phyloP scores from a whole-genome alignment of 768 basidiomycete species.

The Naganishia friedmannii region DNA sequence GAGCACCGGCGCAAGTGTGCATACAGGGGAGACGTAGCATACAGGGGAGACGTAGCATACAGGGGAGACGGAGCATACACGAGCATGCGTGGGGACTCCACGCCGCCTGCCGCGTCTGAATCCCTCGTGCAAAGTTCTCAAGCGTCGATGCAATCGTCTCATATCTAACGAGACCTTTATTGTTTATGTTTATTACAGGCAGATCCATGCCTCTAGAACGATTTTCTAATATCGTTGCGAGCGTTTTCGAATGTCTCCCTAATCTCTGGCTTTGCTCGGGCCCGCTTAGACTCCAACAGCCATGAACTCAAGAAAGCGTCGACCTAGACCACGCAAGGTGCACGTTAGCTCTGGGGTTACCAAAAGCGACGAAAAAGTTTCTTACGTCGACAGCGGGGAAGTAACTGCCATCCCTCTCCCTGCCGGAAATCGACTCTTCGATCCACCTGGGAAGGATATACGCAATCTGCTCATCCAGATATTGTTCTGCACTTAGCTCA shows the following conservation, averaged over 20 bases:
- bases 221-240: conserved; percentile 9
- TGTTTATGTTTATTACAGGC: neutral
- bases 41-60: no score
- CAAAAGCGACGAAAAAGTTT: neutral
- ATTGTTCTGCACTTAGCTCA: conserved; percentile 19
- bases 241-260: conserved; percentile 22
- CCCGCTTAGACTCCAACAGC: conserved; percentile 11
- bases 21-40: no score
- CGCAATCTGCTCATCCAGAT: conserved; percentile 25
- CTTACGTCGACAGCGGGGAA: conserved; percentile 20
- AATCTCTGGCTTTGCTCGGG: neutral
- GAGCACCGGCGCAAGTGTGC: no score
- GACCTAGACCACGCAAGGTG: neutral
- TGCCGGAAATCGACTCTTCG: conserved; percentile 15
- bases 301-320: conserved; percentile 21
- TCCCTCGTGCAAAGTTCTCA: neutral
- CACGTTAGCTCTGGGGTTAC: neutral
- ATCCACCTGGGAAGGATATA: conserved; percentile 28
- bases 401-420: conserved; percentile 21
- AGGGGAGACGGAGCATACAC: no score
- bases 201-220: neutral
- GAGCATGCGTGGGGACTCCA: no score
- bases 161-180: neutral
- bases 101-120: no score
- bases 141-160: neutral